phyloP scores from a whole-genome alignment of 2,329 filamentous ascomycete genomes.

The Arthroderma sp. region DNA sequence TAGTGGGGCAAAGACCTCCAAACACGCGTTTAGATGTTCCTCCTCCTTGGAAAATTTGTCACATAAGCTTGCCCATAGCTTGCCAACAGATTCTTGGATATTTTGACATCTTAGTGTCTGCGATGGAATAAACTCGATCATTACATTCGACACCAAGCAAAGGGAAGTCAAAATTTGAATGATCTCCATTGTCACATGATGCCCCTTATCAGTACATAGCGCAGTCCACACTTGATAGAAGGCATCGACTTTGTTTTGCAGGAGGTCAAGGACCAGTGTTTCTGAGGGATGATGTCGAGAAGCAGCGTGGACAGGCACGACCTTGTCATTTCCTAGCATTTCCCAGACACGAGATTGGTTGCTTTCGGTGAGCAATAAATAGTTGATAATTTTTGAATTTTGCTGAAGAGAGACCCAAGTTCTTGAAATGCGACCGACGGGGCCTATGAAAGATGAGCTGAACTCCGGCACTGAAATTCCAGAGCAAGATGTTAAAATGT shows the following conservation, averaged over 20 bases:
- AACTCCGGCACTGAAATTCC: slow-evolving; percentile 36
- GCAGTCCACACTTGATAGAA: slow-evolving; percentile 36
- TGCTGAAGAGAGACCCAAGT: slow-evolving; percentile 33
- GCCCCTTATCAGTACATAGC: slow-evolving; percentile 31
- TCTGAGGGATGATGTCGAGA: slow-evolving; percentile 26
- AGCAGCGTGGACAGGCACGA: slow-evolving; percentile 18
- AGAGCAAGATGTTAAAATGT: slow-evolving; percentile 57
- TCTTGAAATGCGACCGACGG: slow-evolving; percentile 22
- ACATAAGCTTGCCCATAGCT: slow-evolving; percentile 28
- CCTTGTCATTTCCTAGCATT: not conserved
- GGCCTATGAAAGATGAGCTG: slow-evolving; percentile 17
- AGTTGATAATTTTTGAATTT: slow-evolving; percentile 35
- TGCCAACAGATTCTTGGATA: slow-evolving; percentile 20
- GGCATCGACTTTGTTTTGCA: slow-evolving; percentile 35
- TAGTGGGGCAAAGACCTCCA: slow-evolving; percentile 27
- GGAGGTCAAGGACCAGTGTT: slow-evolving; percentile 33
- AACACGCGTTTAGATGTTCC: slow-evolving; percentile 21
- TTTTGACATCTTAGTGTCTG: slow-evolving; percentile 21
- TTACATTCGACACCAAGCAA: slow-evolving; percentile 33
- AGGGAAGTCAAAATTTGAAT: slow-evolving; percentile 40
- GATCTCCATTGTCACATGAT: slow-evolving; percentile 39
- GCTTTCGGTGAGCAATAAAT: slow-evolving; percentile 36
- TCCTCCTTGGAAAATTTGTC: slow-evolving; percentile 21
- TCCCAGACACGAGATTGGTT: not conserved
- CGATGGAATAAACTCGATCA: slow-evolving; percentile 26